Percentiles rank a stretch among this genome's conserved stretches.
Conservation (phyloP, 2,329 filamentous ascomycete genomes). For the Bipolaris sorokiniana region DNA sequence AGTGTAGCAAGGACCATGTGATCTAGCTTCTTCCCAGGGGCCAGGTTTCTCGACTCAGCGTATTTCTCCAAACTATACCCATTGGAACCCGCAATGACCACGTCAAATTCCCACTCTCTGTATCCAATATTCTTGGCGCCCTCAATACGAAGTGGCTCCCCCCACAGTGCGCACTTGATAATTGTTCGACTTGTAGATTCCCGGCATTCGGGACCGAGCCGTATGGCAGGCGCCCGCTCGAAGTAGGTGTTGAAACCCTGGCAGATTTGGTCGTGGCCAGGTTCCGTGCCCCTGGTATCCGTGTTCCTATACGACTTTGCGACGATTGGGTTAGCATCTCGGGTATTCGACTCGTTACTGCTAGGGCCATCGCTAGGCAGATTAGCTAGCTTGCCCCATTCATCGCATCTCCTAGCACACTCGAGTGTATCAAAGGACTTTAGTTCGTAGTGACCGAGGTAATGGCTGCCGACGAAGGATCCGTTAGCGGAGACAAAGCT, state of each 20-base stretch:
- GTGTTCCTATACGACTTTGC: no score
- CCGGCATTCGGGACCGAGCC: constrained; percentile 1
- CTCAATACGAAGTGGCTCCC: background rate
- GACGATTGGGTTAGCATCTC: no score
- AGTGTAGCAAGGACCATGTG: background rate
- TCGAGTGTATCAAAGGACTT: background rate
- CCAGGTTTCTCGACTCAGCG: background rate
- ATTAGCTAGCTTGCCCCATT: background rate
- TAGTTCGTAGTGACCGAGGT: constrained; percentile 9
- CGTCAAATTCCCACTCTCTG: constrained; percentile 9
- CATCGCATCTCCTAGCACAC: constrained; percentile 3
- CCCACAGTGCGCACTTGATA: constrained; percentile 15
- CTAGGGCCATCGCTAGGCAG: background rate
- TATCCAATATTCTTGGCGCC: constrained; percentile 5
- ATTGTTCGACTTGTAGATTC: constrained; percentile 5
- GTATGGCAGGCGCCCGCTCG: constrained; percentile 6
- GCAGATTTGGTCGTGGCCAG: background rate
- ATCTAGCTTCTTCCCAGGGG: background rate
- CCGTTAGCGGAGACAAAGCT: background rate
- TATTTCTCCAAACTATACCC: constrained; percentile 8
- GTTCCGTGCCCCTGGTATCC: background rate
- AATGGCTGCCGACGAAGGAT: background rate
- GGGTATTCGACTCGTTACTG: background rate
- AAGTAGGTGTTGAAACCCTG: constrained; percentile 14
- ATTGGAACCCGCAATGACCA: constrained; percentile 10